Evolutionary conservation across 192 early-diverging fungal genomes (phyloP).

Genomic region (Piromyces finnis): DNA sequence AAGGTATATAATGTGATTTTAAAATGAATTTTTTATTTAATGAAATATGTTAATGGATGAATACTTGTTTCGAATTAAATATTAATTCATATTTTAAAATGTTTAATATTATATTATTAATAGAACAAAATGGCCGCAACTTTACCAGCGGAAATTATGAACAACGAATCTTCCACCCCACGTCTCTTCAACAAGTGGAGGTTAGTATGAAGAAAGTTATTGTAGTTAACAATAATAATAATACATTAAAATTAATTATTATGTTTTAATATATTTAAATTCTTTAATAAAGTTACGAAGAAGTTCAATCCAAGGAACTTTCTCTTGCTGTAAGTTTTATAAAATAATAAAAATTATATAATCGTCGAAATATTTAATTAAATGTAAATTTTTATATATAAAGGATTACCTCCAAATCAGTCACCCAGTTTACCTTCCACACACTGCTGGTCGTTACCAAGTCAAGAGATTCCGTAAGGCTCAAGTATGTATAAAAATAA

Average conservation of each 20-base stretch:
- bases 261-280: no score
- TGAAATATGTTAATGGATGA: neutral
- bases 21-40: neutral
- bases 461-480: conserved; percentile 94
- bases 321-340: conserved; percentile 24
- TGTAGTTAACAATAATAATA: no score
- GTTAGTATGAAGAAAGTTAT: neutral
- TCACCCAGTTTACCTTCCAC: conserved; percentile 85
- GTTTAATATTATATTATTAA: no score
- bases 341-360: neutral
- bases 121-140: neutral
- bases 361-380: neutral
- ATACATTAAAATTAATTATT: no score
- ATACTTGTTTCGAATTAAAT: no score
- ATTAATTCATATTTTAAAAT: no score
- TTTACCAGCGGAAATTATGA: conserved; percentile 36
- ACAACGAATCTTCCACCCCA: conserved; percentile 22
- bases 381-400: neutral
- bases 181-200: conserved; percentile 78
- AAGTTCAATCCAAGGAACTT: conserved; percentile 78
- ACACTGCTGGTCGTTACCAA: conserved; percentile 97
- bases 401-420: conserved; percentile 79
- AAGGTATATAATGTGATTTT: neutral
- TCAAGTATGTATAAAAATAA: conserved; percentile 31
- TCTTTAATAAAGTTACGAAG: conserved; percentile 33